These are phyloP conservation scores for Pleurozium schreberi DNA, from an alignment of 225 moss, liverwort and hornwort genomes.

Conservation along the genomic window DNA sequence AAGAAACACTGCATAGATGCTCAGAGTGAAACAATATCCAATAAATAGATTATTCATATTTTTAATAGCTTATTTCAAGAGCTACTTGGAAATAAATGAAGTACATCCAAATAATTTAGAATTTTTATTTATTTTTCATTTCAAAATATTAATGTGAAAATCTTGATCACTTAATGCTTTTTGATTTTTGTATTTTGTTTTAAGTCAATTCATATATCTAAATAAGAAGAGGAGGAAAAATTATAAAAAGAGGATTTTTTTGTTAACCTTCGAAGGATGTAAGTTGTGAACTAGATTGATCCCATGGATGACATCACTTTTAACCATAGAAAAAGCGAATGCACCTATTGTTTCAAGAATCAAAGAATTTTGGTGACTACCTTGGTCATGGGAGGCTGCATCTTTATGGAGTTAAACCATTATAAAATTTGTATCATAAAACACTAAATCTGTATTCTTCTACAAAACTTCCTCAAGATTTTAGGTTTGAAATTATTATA, in stretches of 20 bases:
- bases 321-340: no score
- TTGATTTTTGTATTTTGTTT: neutral
- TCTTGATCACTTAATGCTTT: no score
- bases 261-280: no score
- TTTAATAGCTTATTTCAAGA: neutral
- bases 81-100: neutral
- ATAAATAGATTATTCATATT: neutral
- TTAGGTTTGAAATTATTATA: neutral
- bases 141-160: neutral
- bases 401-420: no score
- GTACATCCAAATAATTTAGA: neutral
- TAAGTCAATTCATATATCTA: neutral
- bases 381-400: no score
- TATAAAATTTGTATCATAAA: neutral
- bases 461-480: neutral
- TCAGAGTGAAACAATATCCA: neutral
- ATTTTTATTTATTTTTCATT: no score
- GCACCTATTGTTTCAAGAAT: no score
- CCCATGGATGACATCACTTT: no score
- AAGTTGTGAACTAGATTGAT: no score
- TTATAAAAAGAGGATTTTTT: neutral
- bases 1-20: rapidly evolving
- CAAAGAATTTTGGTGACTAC: no score
- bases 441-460: neutral
- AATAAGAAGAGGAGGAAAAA: neutral